These are phyloP conservation scores for Fusarium caatingaense DNA, from an alignment of 2,329 filamentous ascomycete species.

Conservation along the genomic window DNA sequence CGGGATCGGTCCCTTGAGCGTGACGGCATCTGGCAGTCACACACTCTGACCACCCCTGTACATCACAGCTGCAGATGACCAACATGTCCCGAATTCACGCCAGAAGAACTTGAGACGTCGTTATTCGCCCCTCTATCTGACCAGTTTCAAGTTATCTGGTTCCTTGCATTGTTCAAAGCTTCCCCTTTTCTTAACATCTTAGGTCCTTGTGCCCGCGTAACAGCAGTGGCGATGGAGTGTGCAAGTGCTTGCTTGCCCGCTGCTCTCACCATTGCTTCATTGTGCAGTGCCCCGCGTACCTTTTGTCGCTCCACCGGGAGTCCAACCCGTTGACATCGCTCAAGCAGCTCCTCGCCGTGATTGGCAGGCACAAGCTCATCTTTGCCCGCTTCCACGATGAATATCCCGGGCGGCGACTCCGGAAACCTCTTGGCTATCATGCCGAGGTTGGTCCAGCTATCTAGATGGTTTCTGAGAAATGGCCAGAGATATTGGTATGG, in stretches of 20 bases:
- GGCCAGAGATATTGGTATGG: conserved; percentile 81
- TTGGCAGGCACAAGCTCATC: conserved; percentile 69
- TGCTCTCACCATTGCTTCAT: conserved; percentile 62
- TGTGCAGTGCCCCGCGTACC: conserved; percentile 65
- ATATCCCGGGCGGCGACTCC: conserved; percentile 52
- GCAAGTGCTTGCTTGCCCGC: conserved; percentile 46
- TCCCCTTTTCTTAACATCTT: conserved; percentile 11
- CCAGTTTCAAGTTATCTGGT: conserved; percentile 23
- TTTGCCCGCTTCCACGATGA: conserved; percentile 66
- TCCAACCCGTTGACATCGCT: conserved; percentile 60
- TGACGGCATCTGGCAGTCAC: conserved; percentile 44
- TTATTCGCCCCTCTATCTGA: conserved; percentile 18
- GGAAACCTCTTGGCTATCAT: conserved; percentile 51
- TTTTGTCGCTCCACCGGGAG: conserved; percentile 58
- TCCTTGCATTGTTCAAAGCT: conserved; percentile 3
- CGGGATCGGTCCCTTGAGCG: conserved; percentile 28
- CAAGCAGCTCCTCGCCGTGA: conserved; percentile 60
- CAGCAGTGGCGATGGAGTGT: conserved; percentile 44
- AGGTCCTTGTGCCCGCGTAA: conserved; percentile 28
- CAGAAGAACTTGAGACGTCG: conserved; percentile 24
- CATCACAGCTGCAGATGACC: conserved; percentile 34
- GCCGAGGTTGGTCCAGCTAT: conserved; percentile 64
- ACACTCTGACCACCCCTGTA: conserved; percentile 36
- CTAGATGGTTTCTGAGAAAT: conserved; percentile 74
- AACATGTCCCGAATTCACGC: conserved; percentile 46